phyloP scores from a whole-genome alignment of 2,329 filamentous ascomycete genomes.

The Alternaria sp. region DNA sequence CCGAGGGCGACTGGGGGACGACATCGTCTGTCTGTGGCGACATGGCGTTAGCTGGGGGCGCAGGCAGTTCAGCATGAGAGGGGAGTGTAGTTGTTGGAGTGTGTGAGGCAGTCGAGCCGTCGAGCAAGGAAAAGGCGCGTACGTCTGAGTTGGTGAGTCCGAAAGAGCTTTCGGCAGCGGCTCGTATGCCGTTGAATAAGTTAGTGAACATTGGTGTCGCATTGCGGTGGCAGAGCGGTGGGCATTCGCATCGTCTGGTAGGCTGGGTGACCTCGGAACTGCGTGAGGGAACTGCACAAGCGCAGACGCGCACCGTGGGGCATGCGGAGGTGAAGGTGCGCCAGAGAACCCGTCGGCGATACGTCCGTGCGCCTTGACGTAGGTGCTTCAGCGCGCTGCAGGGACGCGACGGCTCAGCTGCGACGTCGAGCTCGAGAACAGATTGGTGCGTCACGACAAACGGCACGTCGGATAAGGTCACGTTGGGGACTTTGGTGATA shows the following conservation, averaged over 20 bases:
- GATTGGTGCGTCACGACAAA: not conserved
- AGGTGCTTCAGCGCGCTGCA: not conserved
- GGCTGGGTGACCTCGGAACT: not conserved
- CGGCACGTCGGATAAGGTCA: not conserved
- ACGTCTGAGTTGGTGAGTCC: slow-evolving; percentile 8
- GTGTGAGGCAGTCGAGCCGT: not conserved
- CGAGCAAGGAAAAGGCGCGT: slow-evolving; percentile 10
- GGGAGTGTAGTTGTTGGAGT: not conserved
- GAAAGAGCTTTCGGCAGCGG: slow-evolving; percentile 6
- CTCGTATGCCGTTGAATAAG: slow-evolving; percentile 5
- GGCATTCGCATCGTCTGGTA: slow-evolving; percentile 8
- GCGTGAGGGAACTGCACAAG: slow-evolving; percentile 2
- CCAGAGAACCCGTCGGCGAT: slow-evolving; percentile 4
- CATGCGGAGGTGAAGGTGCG: slow-evolving; percentile 23
- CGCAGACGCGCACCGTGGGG: slow-evolving; percentile 18
- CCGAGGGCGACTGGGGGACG: not conserved
- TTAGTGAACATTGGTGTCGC: slow-evolving; percentile 14
- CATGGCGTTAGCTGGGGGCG: slow-evolving; percentile 24
- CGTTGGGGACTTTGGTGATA: not conserved
- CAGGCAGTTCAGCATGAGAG: not conserved
- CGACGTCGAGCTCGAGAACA: not conserved
- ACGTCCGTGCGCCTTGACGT: slow-evolving; percentile 9
- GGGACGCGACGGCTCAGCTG: not conserved
- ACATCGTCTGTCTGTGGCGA: slow-evolving; percentile 30
- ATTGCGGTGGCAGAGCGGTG: slow-evolving; percentile 7